These are phyloP conservation scores for Grosmannia huntii DNA, from an alignment of 2,329 filamentous ascomycete genomes.

Conservation along the genomic window DNA sequence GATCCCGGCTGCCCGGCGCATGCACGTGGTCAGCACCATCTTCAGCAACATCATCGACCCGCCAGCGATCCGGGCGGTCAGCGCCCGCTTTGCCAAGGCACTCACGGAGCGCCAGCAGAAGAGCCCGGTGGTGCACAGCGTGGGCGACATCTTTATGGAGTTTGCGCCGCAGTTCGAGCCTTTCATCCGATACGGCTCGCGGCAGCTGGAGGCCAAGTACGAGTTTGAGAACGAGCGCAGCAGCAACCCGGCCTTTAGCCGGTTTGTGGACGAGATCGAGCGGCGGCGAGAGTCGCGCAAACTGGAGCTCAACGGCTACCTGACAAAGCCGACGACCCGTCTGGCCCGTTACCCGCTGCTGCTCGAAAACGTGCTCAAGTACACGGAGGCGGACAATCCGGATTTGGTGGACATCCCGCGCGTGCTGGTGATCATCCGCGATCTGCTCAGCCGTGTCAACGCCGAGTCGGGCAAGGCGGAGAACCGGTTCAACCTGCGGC, in stretches of 20 bases:
- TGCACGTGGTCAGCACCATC: constrained; percentile 85
- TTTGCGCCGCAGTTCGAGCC: constrained; percentile 87
- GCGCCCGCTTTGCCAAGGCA: constrained; percentile 75
- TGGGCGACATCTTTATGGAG: constrained; percentile 90
- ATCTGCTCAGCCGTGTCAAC: constrained; percentile 80
- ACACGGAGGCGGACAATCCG: constrained; percentile 76
- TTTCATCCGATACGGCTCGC: constrained; percentile 92
- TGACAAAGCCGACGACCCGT: constrained; percentile 94
- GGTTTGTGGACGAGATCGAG: constrained; percentile 94
- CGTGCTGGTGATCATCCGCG: constrained; percentile 74
- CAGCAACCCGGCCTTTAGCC: constrained; percentile 69
- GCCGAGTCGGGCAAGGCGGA: constrained; percentile 93
- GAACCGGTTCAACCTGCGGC: constrained; percentile 90
- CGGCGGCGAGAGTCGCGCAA: constrained; percentile 92
- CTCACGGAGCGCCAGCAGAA: constrained; percentile 86
- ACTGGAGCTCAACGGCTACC: constrained; percentile 89
- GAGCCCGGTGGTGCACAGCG: constrained; percentile 71
- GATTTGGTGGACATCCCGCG: constrained; percentile 89
- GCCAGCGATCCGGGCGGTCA: constrained; percentile 73
- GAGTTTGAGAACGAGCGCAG: constrained; percentile 96
- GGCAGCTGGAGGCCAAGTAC: constrained; percentile 91
- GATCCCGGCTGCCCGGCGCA: constrained; percentile 75
- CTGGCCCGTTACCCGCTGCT: constrained; percentile 87
- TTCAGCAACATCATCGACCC: constrained; percentile 90
- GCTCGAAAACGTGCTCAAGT: constrained; percentile 82